A percentile compares a stretch with the other conserved stretches of the same genome.
phyloP scores from a whole-genome alignment of 2,329 filamentous ascomycete species.

The Eutypella sp. region DNA sequence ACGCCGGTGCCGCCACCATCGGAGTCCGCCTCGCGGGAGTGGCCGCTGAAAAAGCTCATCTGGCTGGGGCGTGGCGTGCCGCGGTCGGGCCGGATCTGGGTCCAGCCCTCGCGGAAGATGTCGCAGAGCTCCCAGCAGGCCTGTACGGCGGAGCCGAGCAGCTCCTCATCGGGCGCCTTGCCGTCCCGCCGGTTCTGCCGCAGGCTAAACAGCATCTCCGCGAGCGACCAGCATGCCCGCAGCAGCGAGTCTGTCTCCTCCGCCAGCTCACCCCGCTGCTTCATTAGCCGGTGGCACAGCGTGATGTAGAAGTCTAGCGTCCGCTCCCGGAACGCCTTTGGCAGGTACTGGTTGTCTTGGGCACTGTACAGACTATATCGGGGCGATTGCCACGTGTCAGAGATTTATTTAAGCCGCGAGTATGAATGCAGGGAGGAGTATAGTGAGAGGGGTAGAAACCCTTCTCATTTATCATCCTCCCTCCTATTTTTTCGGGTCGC shows the following conservation, averaged over 20 bases:
- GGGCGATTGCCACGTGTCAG: background rate
- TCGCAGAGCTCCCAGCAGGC: constrained; percentile 94
- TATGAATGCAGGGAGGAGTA: too few relatives aligned
- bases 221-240: constrained; percentile 81
- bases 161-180: constrained; percentile 70
- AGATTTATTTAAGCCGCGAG: background rate
- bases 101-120: constrained; percentile 89
- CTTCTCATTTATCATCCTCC: too few relatives aligned
- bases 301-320: constrained; percentile 95
- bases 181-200: constrained; percentile 75
- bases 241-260: constrained; percentile 82
- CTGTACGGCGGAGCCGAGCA: constrained; percentile 82
- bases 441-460: too few relatives aligned
- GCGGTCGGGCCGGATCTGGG: constrained; percentile 77
- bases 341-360: constrained; percentile 71
- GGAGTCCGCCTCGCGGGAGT: constrained; percentile 42
- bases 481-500: too few relatives aligned
- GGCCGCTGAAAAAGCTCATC: constrained; percentile 60
- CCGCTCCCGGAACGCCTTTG: constrained; percentile 80
- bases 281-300: constrained; percentile 92
- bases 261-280: constrained; percentile 72
- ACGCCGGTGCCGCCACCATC: too few relatives aligned
- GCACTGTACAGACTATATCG: constrained; percentile 72
- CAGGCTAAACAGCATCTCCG: constrained; percentile 89
- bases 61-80: constrained; percentile 81